phyloP scores from a whole-genome alignment of 768 basidiomycete genomes.

The Polyporus arcularius region DNA sequence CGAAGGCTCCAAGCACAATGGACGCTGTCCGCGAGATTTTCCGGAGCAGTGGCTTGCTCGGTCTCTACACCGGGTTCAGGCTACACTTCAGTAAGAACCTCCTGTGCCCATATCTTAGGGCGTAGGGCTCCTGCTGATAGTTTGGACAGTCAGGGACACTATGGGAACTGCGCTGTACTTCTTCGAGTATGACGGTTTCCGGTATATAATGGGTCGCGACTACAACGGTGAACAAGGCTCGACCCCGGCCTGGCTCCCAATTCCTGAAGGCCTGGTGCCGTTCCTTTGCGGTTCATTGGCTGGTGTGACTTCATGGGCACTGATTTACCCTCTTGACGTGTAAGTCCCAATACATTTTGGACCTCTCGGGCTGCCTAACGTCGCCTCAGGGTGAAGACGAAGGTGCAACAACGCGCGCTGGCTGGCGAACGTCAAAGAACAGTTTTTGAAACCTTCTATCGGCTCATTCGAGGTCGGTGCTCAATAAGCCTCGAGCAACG shows the following conservation, averaged over 20 bases:
- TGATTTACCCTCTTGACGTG: conserved; percentile 94
- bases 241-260: conserved; percentile 85
- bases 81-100: conserved; percentile 75
- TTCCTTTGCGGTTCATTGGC: conserved; percentile 91
- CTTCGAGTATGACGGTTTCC: conserved; percentile 90
- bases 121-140: conserved; percentile 4
- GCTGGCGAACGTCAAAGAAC: conserved; percentile 76
- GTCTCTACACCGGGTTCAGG: conserved; percentile 81
- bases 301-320: conserved; percentile 62
- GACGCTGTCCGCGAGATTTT: conserved; percentile 83
- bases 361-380: background rate
- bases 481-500: background rate
- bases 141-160: conserved; percentile 75
- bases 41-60: conserved; percentile 57
- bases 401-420: conserved; percentile 90
- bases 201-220: conserved; percentile 79
- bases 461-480: conserved; percentile 74
- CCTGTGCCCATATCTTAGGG: conserved; percentile 4
- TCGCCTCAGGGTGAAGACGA: conserved; percentile 80
- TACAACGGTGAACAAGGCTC: conserved; percentile 79
- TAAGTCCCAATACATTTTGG: conserved; percentile 36
- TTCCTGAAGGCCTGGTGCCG: conserved; percentile 76
- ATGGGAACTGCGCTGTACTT: conserved; percentile 90
- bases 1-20: conserved; percentile 75
- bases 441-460: conserved; percentile 69